These are phyloP conservation scores for Coemansia sp. DNA, from an alignment of 192 early-diverging fungal genomes.

Conservation along the genomic window DNA sequence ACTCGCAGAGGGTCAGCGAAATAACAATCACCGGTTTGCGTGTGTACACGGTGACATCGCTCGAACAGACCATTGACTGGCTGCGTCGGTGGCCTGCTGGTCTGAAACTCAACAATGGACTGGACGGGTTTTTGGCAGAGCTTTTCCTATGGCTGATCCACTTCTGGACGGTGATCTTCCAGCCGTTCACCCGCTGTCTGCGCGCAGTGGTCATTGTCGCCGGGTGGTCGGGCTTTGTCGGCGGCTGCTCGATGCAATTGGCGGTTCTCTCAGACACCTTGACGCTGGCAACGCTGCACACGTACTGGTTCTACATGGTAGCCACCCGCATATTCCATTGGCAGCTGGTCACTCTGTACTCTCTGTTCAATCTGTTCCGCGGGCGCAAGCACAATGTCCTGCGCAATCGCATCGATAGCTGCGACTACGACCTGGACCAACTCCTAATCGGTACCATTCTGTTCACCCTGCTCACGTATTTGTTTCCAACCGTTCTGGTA, in stretches of 20 bases:
- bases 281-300: constrained; percentile 82
- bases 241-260: constrained; percentile 84
- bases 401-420: constrained; percentile 88
- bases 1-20: constrained; percentile 60
- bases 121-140: constrained; percentile 86
- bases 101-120: constrained; percentile 91
- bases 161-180: constrained; percentile 76
- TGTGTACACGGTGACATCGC: constrained; percentile 66
- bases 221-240: constrained; percentile 69
- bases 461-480: constrained; percentile 88
- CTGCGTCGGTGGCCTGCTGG: constrained; percentile 91
- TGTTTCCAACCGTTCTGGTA: constrained; percentile 93
- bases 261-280: constrained; percentile 83
- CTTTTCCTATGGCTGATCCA: constrained; percentile 86
- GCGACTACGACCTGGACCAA: constrained; percentile 95
- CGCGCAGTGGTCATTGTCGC: constrained; percentile 67
- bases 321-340: constrained; percentile 91
- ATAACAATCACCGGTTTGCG: constrained; percentile 56
- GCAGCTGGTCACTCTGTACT: constrained; percentile 81
- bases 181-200: constrained; percentile 47
- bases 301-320: constrained; percentile 95
- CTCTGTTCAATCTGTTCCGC: constrained; percentile 90
- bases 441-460: constrained; percentile 90
- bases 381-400: constrained; percentile 77
- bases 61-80: constrained; percentile 81